Conservation (phyloP, 148 eudicot species). For the Dysphania ambrosioides region DNA sequence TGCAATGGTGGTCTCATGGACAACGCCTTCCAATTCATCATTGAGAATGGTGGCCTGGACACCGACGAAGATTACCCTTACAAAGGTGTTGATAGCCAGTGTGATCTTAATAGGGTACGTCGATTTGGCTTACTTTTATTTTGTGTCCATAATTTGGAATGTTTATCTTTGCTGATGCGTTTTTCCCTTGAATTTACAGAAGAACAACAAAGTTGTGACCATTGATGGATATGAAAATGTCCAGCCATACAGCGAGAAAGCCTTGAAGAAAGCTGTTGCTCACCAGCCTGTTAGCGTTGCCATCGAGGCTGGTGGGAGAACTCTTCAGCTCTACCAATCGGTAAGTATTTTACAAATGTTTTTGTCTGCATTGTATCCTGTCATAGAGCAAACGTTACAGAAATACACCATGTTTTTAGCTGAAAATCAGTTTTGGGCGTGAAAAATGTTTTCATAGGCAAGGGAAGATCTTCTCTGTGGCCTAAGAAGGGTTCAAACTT, state of each 20-base stretch:
- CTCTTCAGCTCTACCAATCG: constrained; percentile 63
- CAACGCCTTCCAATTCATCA: constrained; percentile 72
- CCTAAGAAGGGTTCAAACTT: too few relatives aligned
- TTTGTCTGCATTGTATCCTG: background rate
- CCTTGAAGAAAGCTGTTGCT: constrained; percentile 80
- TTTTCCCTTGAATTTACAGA: constrained; percentile 34
- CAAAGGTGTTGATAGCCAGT: constrained; percentile 48
- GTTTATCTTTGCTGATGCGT: background rate
- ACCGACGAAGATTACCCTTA: constrained; percentile 78
- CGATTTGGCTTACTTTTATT: background rate
- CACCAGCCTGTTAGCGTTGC: constrained; percentile 94
- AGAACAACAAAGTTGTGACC: constrained; percentile 67
- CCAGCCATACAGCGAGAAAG: constrained; percentile 60
- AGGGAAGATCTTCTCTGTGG: too few relatives aligned
- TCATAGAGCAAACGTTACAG: background rate
- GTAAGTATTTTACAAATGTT: constrained; percentile 29
- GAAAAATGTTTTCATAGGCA: too few relatives aligned
- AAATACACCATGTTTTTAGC: background rate
- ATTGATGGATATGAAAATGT: constrained; percentile 93
- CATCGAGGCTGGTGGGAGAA: constrained; percentile 79
- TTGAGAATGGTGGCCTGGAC: constrained; percentile 76
- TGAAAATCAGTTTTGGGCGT: background rate
- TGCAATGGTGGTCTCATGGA: constrained; percentile 94
- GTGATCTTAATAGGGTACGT: constrained; percentile 61
- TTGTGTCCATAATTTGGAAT: too few relatives aligned